Conservation (phyloP, 169 alveolate species). For the Theileria parva region DNA sequence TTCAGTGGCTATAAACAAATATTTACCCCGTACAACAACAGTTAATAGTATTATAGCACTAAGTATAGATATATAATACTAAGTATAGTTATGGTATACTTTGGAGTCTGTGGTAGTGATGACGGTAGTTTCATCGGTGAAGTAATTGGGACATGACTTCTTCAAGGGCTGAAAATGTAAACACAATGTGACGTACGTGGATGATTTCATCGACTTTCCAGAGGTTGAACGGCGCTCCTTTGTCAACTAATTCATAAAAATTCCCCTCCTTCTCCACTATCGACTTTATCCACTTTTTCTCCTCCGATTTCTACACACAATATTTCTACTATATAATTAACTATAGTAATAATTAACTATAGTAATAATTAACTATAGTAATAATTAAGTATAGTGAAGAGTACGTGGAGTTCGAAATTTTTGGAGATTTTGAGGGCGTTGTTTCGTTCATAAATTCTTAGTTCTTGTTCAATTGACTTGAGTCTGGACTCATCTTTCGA, state of each 20-base stretch:
- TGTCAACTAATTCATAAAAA: conserved; percentile 75
- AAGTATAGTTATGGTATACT: background rate
- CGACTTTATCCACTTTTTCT: conserved; percentile 62
- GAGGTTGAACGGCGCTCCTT: conserved; percentile 72
- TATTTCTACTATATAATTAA: no score
- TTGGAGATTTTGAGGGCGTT: conserved; percentile 64
- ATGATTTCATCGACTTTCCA: conserved; percentile 54
- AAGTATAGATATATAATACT: background rate
- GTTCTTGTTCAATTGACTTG: conserved; percentile 65
- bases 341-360: background rate
- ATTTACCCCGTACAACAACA: no score
- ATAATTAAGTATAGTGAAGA: background rate
- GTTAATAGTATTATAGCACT: no score
- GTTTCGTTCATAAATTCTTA: conserved; percentile 70
- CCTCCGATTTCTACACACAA: conserved; percentile 64
- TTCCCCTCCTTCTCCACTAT: conserved; percentile 73
- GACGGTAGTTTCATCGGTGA: conserved; percentile 37
- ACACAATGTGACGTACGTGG: no score
- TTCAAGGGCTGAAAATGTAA: conserved; percentile 42
- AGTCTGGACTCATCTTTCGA: conserved; percentile 59
- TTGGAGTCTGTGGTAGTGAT: conserved; percentile 48
- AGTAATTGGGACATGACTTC: conserved; percentile 51
- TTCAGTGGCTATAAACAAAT: conserved; percentile 73
- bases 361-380: background rate
- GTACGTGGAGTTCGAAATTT: conserved; percentile 64